Conservation (phyloP, 768 basidiomycete genomes). For the Lactifluus rugatus region DNA sequence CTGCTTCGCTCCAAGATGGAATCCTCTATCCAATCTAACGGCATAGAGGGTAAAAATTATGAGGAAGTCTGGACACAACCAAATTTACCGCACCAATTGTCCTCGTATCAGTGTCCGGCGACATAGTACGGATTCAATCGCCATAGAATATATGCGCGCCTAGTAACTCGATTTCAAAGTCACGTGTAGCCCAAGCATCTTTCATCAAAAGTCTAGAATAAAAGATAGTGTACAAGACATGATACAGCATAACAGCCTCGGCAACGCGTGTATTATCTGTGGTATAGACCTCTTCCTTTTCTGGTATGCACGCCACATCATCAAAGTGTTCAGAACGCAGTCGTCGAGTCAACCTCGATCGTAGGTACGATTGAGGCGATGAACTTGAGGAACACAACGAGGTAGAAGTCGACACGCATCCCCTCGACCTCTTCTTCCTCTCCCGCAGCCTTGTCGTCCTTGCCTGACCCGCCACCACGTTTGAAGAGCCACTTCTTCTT, state of each 20-base stretch:
- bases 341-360: slow-evolving; percentile 94
- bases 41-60: neutral
- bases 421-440: slow-evolving; percentile 76
- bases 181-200: neutral
- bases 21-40: slow-evolving; percentile 92
- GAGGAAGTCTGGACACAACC: neutral
- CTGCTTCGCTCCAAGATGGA: slow-evolving; percentile 80
- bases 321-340: slow-evolving; percentile 30
- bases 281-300: slow-evolving; percentile 11
- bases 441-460: slow-evolving; percentile 38
- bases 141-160: neutral
- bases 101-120: neutral
- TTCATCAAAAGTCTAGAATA: slow-evolving; percentile 6
- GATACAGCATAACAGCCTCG: slow-evolving; percentile 9
- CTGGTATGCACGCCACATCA: neutral
- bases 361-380: slow-evolving; percentile 98
- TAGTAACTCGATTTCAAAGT: neutral
- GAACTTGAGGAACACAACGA: slow-evolving; percentile 98
- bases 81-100: slow-evolving; percentile 2
- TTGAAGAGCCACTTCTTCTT: slow-evolving; percentile 78
- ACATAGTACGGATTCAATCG: neutral
- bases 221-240: slow-evolving; percentile 13
- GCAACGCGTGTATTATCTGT: slow-evolving; percentile 1
- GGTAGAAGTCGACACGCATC: slow-evolving; percentile 95
- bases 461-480: slow-evolving; percentile 49